These are phyloP conservation scores for Dryadomyces quercus-mongolicae DNA, from an alignment of 2,329 filamentous ascomycete species.

Conservation along the genomic window DNA sequence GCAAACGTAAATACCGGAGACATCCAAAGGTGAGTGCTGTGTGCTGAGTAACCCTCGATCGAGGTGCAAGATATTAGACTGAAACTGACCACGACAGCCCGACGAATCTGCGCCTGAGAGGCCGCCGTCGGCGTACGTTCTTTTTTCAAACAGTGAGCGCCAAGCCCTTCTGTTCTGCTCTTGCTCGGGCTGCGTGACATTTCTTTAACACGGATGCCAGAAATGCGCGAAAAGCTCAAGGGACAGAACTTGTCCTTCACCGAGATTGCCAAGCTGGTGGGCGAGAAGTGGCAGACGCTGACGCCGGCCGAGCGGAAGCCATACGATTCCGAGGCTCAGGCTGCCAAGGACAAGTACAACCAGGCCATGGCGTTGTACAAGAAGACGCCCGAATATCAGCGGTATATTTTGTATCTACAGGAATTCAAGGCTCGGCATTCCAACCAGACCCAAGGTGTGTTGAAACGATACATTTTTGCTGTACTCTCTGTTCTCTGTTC, in stretches of 20 bases:
- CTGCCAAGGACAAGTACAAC: constrained; percentile 67
- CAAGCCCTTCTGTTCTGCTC: neutral
- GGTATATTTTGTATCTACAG: constrained; percentile 59
- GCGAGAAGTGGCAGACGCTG: constrained; percentile 70
- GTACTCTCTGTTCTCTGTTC: neutral
- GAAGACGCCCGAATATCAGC: constrained; percentile 56
- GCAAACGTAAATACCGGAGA: constrained; percentile 64
- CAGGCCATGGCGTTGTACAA: constrained; percentile 64
- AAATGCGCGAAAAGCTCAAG: constrained; percentile 67
- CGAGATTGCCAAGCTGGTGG: constrained; percentile 72
- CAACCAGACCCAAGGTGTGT: constrained; percentile 41
- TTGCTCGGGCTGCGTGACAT: neutral
- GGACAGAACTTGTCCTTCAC: constrained; percentile 68
- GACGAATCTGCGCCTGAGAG: constrained; percentile 72
- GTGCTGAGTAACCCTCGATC: too few relatives aligned
- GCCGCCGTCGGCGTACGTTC: constrained; percentile 71
- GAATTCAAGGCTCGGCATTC: constrained; percentile 69
- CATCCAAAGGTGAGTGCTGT: constrained; percentile 60
- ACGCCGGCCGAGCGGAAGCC: constrained; percentile 54
- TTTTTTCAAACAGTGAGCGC: constrained; percentile 70
- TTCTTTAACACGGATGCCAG: constrained; percentile 23
- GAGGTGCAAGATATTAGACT: too few relatives aligned
- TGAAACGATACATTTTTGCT: too few relatives aligned
- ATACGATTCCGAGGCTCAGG: constrained; percentile 59
- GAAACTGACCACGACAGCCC: constrained; percentile 29